Evolutionary conservation across 306 rosid species (phyloP).

Genomic region (Quercus mongolica): DNA sequence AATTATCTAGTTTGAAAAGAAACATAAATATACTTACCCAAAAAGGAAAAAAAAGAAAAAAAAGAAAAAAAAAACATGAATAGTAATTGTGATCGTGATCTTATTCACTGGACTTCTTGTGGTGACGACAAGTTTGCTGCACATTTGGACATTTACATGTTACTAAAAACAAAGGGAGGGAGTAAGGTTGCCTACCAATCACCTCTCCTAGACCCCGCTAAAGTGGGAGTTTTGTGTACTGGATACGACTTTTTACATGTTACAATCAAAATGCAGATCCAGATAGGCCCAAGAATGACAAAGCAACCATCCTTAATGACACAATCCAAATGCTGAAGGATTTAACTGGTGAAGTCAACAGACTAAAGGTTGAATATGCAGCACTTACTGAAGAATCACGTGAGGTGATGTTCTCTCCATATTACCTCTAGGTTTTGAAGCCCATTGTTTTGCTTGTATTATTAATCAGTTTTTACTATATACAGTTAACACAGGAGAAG

Average conservation of each 20-base stretch:
- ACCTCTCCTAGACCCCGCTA: no score
- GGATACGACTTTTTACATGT: background rate
- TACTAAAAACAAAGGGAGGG: background rate
- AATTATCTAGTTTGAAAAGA: background rate
- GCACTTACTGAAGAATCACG: conserved; percentile 73
- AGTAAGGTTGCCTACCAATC: no score
- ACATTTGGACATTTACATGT: conserved; percentile 10
- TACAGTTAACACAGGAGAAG: conserved; percentile 80
- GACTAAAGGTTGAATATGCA: conserved; percentile 60
- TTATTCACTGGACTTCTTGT: conserved; percentile 3
- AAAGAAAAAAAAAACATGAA: background rate
- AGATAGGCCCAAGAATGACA: conserved; percentile 91
- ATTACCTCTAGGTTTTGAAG: conserved; percentile 7
- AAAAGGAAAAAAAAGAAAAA: background rate
- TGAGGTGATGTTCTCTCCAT: conserved; percentile 47
- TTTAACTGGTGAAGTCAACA: conserved; percentile 59
- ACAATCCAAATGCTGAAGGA: conserved; percentile 75
- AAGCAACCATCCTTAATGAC: conserved; percentile 80
- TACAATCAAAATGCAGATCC: conserved; percentile 55
- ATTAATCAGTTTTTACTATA: conserved; percentile 19
- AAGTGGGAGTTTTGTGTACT: no score
- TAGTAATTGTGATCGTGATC: background rate
- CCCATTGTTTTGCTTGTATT: conserved; percentile 12
- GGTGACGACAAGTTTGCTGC: background rate
- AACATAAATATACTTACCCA: background rate